Base-by-base conservation (phyloP, 768 basidiomycete genomes). In the Kwoniella newhampshirensis region DNA sequence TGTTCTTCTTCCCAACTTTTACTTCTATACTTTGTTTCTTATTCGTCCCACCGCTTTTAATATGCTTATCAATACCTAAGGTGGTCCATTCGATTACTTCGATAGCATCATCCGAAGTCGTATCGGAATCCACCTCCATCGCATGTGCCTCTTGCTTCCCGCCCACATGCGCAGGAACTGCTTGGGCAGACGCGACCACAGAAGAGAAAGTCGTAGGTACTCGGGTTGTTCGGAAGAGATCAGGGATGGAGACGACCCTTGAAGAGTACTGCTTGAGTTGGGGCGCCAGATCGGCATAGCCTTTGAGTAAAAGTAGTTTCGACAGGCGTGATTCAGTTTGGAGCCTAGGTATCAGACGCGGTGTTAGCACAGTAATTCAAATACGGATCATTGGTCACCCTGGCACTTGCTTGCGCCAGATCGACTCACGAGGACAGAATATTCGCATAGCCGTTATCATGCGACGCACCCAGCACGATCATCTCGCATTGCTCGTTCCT, bases 371-470 rank as follows among this genome's bases (percentile, higher is more conserved):
- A 15, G 11, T 18, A 12, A 21, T 18, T 5, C 6, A 20, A 7
- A 8, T 2, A 42, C 27, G 26, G 18, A 5, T 9, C 15, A 25
- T 2, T 7, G 15, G 30, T 62, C 46, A 49, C 47, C 52, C 21
- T 17, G 15, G 17, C 13, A 12, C 40, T 20, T 3, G 42, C 20
- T 32, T 32, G 12, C 35, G 11, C 5, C 12, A 13, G n/a, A n/a
- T n/a, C 2, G 12, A 56, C 64, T 55, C 36, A 65, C 64, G 67
- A 64, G 11, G 67, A 63, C 15, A 71, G 30, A 12, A 61, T 54
- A 37, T 63, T 66, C 27, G 67, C 67, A 50, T 71, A 71, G 2
- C 70, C 67, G 20, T 65, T 65, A 54, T 68, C 67, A 50, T 69
- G 66, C 9, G 63, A 58, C 6, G 59, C 60, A 6, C 67, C 69